Base-by-base conservation (phyloP, 768 basidiomycete species). In the Leccinum longicurvipes region DNA sequence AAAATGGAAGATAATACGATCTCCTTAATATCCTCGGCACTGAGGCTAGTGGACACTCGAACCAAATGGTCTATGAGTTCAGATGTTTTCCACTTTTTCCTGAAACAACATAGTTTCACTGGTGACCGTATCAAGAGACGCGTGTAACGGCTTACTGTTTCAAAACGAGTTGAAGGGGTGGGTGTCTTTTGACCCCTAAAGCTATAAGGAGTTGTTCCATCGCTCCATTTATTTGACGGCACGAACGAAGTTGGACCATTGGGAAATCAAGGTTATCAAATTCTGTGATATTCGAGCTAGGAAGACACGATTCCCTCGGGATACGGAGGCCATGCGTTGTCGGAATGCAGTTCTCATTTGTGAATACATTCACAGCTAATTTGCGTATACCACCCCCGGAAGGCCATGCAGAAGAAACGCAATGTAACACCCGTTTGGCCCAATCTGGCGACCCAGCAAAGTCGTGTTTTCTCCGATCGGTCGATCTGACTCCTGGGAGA, bases 221-320 rank as follows among this genome's bases (percentile, higher is more conserved):
- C 8, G 34, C 49, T 9, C 0, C 25, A n/a, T 3, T n/a, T 3
- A 50, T 24, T 29, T 28, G 24, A 96, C 93, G 8, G 28, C 19
- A 17, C 4, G 47, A 28, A 29, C 27, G 29, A 4, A 48, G 10
- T 10, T 15, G 47, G 12, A 48, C 47, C 2, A 31, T 31, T 0
- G 53, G 53, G 3, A 54, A 10, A 11, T 24, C 14, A 36, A 36
- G 4, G 3, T 48, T 31, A 17, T 9, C 27, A 8, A 45, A 54
- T 3, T 21, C 21, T 1, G 14, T 3, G 15, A 23, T 76, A 62
- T 89, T 82, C 24, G 86, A 88, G 60, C 82, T 89, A 11, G 86
- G 73, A 66, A 96, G 91, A 73, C 93, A 96, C 4, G 87, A 73
- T 56, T 92, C 82, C 6, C 71, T 69, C 0, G 94, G 90, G 31